phyloP scores from a whole-genome alignment of 306 rosid genomes.

The Rosa multiflora region DNA sequence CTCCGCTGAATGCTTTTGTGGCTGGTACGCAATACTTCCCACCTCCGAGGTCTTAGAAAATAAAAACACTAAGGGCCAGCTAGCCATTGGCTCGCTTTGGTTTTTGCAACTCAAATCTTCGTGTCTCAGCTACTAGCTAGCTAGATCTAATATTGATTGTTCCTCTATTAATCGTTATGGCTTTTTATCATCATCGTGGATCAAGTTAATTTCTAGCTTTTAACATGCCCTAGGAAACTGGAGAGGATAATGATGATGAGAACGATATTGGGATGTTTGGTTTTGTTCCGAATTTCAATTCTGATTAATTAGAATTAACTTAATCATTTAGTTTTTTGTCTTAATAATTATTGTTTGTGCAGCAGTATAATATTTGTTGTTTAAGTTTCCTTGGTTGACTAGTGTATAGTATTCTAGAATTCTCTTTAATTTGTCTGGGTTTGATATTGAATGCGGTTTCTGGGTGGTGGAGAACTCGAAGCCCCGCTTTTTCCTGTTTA shows the following conservation, averaged over 20 bases:
- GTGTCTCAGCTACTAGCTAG: background rate
- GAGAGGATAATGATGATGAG: conserved; percentile 32
- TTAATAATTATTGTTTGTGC: background rate
- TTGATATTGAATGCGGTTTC: conserved; percentile 48
- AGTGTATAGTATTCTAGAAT: conserved; percentile 28
- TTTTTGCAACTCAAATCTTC: background rate
- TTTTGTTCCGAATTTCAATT: conserved; percentile 47
- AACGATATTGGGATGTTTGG: conserved; percentile 33
- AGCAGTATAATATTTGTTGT: conserved; percentile 9
- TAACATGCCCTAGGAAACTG: conserved; percentile 35
- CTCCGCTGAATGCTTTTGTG: conserved; percentile 84
- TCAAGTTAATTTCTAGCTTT: conserved; percentile 9
- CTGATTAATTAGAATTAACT: conserved; percentile 29
- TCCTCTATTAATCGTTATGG: background rate
- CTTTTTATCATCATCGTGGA: conserved; percentile 2
- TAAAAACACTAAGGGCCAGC: background rate
- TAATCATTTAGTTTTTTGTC: conserved; percentile 1
- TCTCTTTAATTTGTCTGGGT: conserved; percentile 30
- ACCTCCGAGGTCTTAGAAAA: conserved; percentile 65
- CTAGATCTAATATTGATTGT: conserved; percentile 2
- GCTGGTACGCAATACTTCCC: conserved; percentile 98
- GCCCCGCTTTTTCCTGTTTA: conserved; percentile 65
- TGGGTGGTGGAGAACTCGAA: conserved; percentile 69
- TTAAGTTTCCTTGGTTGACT: conserved; percentile 28
- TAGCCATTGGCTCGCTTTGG: background rate